A percentile compares a stretch with the other conserved stretches of the same genome.
Conservation (phyloP, 768 basidiomycete species). For the Artomyces pyxidatus region DNA sequence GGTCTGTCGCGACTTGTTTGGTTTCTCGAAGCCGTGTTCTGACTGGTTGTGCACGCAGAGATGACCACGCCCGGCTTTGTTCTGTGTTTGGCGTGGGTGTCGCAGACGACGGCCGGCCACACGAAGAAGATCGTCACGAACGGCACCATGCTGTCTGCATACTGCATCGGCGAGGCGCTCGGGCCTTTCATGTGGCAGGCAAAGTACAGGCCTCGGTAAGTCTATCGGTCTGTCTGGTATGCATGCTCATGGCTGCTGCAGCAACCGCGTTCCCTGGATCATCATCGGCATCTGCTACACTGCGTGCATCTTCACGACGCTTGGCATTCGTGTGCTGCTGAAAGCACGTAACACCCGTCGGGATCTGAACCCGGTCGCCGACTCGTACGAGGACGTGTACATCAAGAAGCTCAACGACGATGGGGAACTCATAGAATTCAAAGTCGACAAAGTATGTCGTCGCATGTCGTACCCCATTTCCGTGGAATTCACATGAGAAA, state of each 20-base stretch:
- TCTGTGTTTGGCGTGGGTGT: constrained; percentile 56
- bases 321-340: constrained; percentile 46
- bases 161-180: constrained; percentile 57
- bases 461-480: neutral
- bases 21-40: too few species aligned
- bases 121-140: constrained; percentile 66
- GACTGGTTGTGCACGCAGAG: constrained; percentile 24
- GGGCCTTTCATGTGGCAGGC: constrained; percentile 77
- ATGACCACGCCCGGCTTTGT: constrained; percentile 55
- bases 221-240: neutral
- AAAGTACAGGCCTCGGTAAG: constrained; percentile 56
- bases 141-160: constrained; percentile 66
- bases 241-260: constrained; percentile 15
- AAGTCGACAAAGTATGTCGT: constrained; percentile 66
- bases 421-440: constrained; percentile 44
- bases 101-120: constrained; percentile 58
- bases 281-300: constrained; percentile 62
- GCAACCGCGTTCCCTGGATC: constrained; percentile 71
- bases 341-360: constrained; percentile 55
- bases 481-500: constrained; percentile 3
- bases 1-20: too few species aligned
- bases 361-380: constrained; percentile 45
- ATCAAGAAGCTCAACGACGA: constrained; percentile 44
- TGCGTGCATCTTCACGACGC: constrained; percentile 38
- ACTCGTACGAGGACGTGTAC: constrained; percentile 54